phyloP scores from a whole-genome alignment of 1,139 yeast genomes.

The Kodamaea plutei region DNA sequence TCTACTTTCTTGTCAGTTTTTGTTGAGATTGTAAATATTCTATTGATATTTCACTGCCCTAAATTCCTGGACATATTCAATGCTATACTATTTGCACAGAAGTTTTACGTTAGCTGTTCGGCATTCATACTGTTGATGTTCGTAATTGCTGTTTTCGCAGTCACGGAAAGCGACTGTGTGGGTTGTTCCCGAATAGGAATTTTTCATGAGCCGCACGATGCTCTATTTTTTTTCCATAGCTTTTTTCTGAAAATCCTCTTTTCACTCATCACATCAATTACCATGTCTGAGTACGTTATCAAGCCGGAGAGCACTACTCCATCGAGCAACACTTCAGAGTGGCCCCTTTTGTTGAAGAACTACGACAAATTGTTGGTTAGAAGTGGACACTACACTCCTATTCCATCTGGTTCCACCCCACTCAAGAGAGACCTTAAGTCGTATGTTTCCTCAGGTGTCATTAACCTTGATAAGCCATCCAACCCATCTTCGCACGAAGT shows the following conservation, averaged over 20 bases:
- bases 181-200: slow-evolving; percentile 6
- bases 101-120: too few species aligned
- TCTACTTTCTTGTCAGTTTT: too few species aligned
- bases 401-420: slow-evolving; percentile 93
- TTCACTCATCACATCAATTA: slow-evolving; percentile 5
- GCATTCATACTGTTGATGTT: too few species aligned
- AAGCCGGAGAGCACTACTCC: slow-evolving; percentile 86
- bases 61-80: too few species aligned
- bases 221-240: slow-evolving; percentile 8
- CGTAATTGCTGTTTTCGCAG: too few species aligned
- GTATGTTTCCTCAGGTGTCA: slow-evolving; percentile 90
- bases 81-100: too few species aligned
- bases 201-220: slow-evolving; percentile 22
- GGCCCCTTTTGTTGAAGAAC: slow-evolving; percentile 94
- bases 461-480: slow-evolving; percentile 95
- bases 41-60: too few species aligned
- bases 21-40: too few species aligned
- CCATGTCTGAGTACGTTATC: slow-evolving; percentile 65
- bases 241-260: slow-evolving; percentile 5
- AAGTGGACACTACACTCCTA: slow-evolving; percentile 95
- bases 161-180: too few species aligned
- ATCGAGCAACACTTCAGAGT: slow-evolving; percentile 80
- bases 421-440: slow-evolving; percentile 88
- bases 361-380: slow-evolving; percentile 92
- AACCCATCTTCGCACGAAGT: slow-evolving; percentile 98